These are phyloP conservation scores for Geotrichum ghanense DNA, from an alignment of 805 yeast species.

Conservation along the genomic window DNA sequence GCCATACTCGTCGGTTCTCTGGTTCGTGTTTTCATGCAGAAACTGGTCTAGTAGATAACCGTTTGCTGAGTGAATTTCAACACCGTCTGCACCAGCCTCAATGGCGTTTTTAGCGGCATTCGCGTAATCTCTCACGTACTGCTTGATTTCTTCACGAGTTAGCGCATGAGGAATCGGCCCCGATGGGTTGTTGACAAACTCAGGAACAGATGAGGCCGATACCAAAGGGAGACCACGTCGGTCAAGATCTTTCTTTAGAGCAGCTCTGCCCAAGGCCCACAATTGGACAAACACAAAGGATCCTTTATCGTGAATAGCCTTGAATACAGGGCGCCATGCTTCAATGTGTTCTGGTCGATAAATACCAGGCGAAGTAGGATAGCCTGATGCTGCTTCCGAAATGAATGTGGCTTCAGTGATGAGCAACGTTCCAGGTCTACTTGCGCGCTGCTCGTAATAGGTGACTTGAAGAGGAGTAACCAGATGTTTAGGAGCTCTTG, in stretches of 20 bases:
- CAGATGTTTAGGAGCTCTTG: slow-evolving; percentile 26
- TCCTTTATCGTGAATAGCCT: slow-evolving; percentile 34
- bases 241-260: slow-evolving; percentile 12
- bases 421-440: slow-evolving; percentile 44
- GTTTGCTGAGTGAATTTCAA: slow-evolving; percentile 56
- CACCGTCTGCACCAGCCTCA: slow-evolving; percentile 47
- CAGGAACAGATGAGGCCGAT: slow-evolving; percentile 29
- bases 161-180: slow-evolving; percentile 20
- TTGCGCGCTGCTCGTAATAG: slow-evolving; percentile 48
- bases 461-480: slow-evolving; percentile 23
- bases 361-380: slow-evolving; percentile 25
- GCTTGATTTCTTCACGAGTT: slow-evolving; percentile 30
- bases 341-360: slow-evolving; percentile 21
- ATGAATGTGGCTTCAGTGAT: slow-evolving; percentile 48
- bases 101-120: slow-evolving; percentile 40
- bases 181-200: slow-evolving; percentile 36
- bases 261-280: slow-evolving; percentile 36
- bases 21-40: slow-evolving; percentile 32
- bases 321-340: slow-evolving; percentile 30
- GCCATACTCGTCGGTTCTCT: slow-evolving; percentile 49
- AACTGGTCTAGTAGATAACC: slow-evolving; percentile 43
- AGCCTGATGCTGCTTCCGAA: slow-evolving; percentile 29
- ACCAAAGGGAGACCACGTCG: neutral
- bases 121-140: slow-evolving; percentile 32
- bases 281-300: slow-evolving; percentile 33